Evolutionary conservation across 2,329 filamentous ascomycete genomes (phyloP).

Genomic region (Fusarium sarcochroum): DNA sequence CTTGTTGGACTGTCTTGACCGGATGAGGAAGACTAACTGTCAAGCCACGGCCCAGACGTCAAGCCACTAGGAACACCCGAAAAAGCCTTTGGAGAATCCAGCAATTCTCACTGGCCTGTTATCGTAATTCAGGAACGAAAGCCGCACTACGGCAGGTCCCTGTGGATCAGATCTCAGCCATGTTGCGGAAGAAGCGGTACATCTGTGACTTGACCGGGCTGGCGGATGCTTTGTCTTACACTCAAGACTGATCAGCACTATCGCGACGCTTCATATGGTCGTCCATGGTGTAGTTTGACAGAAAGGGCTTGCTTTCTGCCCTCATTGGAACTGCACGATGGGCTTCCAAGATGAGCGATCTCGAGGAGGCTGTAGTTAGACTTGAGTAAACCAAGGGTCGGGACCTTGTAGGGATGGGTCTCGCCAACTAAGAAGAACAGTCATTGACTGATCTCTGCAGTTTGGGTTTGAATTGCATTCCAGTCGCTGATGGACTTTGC

Average conservation of each 20-base stretch:
- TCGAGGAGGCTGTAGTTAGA: neutral
- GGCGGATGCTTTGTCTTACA: neutral
- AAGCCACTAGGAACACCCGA: conserved; percentile 16
- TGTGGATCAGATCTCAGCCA: neutral
- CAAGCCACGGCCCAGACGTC: neutral
- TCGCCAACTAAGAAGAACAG: neutral
- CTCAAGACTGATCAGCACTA: neutral
- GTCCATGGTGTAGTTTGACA: neutral
- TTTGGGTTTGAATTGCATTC: conserved; percentile 34
- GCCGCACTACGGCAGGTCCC: conserved; percentile 1
- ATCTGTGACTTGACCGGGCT: neutral
- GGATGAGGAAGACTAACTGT: conserved; percentile 29
- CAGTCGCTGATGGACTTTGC: conserved; percentile 7
- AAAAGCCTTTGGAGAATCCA: neutral
- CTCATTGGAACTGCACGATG: neutral
- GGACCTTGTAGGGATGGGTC: too few relatives aligned
- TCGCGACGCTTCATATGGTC: neutral
- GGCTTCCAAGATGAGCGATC: neutral
- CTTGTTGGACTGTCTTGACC: conserved; percentile 19
- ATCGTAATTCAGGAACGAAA: conserved; percentile 18
- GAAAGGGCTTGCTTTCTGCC: neutral
- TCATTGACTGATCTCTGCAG: neutral
- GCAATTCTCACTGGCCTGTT: conserved; percentile 7
- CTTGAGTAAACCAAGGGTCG: neutral
- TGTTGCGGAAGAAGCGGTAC: neutral